These are phyloP conservation scores for Neoboletus subvelutipes DNA, from an alignment of 768 basidiomycete species.

Conservation along the genomic window DNA sequence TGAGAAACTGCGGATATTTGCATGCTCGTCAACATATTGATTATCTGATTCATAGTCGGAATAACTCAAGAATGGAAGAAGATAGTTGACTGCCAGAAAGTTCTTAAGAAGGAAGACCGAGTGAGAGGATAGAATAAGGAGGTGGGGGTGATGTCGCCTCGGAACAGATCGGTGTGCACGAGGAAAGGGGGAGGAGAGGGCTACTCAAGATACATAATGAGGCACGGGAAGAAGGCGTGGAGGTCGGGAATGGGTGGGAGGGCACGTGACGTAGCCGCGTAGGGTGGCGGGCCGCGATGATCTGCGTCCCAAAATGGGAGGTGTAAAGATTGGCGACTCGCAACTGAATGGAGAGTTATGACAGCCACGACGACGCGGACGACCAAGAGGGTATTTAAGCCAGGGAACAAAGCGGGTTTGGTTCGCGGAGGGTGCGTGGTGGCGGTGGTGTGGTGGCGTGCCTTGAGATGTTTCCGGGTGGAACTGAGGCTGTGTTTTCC, in stretches of 20 bases:
- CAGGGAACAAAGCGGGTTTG: background rate
- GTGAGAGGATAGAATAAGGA: background rate
- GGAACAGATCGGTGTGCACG: slow-evolving; percentile 1
- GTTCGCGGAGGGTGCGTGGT: background rate
- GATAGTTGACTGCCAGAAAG: background rate
- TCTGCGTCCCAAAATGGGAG: slow-evolving; percentile 28
- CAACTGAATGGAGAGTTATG: background rate
- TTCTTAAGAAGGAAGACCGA: background rate
- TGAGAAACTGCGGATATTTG: slow-evolving; percentile 4
- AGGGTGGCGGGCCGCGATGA: slow-evolving; percentile 17
- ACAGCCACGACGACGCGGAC: background rate
- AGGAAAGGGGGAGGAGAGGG: slow-evolving; percentile 6
- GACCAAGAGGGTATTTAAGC: background rate
- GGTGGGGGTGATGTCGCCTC: background rate
- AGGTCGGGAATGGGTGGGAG: slow-evolving; percentile 10
- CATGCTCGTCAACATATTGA: background rate
- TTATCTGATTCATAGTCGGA: slow-evolving; percentile 8
- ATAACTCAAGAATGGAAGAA: slow-evolving; percentile 1
- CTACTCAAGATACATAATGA: slow-evolving; percentile 11
- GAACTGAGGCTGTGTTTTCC: slow-evolving; percentile 32
- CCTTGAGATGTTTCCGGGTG: slow-evolving; percentile 12
- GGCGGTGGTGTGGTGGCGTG: slow-evolving; percentile 6
- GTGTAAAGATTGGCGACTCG: background rate
- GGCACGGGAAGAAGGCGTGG: slow-evolving; percentile 18
- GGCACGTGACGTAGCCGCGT: slow-evolving; percentile 13